Evolutionary conservation across 768 basidiomycete genomes (phyloP), one percentile per base, ranked within the genome.

Genomic region (Pilatotrama ljubarskyi): DNA sequence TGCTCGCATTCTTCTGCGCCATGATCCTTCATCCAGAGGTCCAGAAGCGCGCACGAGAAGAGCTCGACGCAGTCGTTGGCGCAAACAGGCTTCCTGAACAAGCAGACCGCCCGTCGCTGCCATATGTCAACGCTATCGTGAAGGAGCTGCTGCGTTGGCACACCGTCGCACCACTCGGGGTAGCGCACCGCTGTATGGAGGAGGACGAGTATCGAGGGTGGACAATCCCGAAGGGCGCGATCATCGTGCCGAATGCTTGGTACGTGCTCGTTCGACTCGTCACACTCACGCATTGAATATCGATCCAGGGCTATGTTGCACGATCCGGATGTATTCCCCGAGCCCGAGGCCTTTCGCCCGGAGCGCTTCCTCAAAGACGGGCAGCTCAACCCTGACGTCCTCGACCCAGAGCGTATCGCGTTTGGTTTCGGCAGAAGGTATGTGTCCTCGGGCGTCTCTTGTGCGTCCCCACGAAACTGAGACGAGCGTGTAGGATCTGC

Each of bases 271-370:
- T 2, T 13, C 29, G 3, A 49, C 35, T n/a, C n/a, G n/a, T n/a
- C n/a, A n/a, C n/a, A n/a, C n/a, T n/a, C n/a, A n/a, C n/a, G n/a
- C n/a, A n/a, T n/a, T n/a, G n/a, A n/a, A n/a, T n/a, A n/a, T n/a
- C n/a, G n/a, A n/a, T n/a, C n/a, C n/a, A 84, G 84, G 81, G 75
- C 76, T 1, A 82, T 84, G 49, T 72, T 82, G 25, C 82, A 80
- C 42, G 80, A 85, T 61, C 79, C 79, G 4, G 43, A 67, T 32
- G 67, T 66, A 14, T 85, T 76, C 65, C 79, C 78, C 0, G 72
- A 83, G 15, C 83, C 84, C 0, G 66, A 73, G 4, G 66, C 62
- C 11, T 85, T 86, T 66, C 75, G 79, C 36, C 84, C 84, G 0
- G 79, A 80, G 22, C 74, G 83, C 18, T 84, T 79, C 64, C 51